Evolutionary conservation across 257 asterid genomes (phyloP), one percentile per base, ranked within the genome.

Genomic region (Datura wrightii): DNA sequence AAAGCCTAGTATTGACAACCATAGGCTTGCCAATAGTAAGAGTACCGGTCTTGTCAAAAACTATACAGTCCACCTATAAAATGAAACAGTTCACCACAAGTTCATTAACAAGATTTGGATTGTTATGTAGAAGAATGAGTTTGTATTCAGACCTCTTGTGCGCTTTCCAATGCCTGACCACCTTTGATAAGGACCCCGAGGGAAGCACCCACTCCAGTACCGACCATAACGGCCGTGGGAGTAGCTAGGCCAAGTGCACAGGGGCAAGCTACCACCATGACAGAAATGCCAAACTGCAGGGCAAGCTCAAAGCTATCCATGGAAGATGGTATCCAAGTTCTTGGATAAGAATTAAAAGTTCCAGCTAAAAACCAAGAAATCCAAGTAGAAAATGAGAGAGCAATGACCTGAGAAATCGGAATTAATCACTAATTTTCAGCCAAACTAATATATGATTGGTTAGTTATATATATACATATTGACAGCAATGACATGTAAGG

Each of bases 201-300:
- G 79, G 98, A 90, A 79, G 98, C 98, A 10, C 98, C 96, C 11
- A 92, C 87, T 8, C 97, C 97, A 1, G 98, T 92, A 10, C 97
- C 97, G 71, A 94, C 98, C 98, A 94, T 93, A 44, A 94, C 97
- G 10, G 98, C 98, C 0, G 98, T 94, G 1, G 97, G 98, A 55
- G 98, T 94, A 48, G 98, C 98, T 83, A 94, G 83, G 82, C 97
- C 98, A 53, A 93, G 97, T 16, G 98, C 98, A 76, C 98, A 94
- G 0, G 98, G 98, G 86, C 97, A 94, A 11, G 98, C 98, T 78
- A 94, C 91, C 44, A 94, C 97, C 97, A 94, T 91, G n/a, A 93
- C 98, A 8, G 98, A 88, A 54, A 94, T 94, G 14, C 98, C 97
- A 48, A 95, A 95, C 90, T 95, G 97, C 39, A 95, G 95, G 9